phyloP scores from a whole-genome alignment of 2,329 filamentous ascomycete genomes.

The Botrytis fragariae region DNA sequence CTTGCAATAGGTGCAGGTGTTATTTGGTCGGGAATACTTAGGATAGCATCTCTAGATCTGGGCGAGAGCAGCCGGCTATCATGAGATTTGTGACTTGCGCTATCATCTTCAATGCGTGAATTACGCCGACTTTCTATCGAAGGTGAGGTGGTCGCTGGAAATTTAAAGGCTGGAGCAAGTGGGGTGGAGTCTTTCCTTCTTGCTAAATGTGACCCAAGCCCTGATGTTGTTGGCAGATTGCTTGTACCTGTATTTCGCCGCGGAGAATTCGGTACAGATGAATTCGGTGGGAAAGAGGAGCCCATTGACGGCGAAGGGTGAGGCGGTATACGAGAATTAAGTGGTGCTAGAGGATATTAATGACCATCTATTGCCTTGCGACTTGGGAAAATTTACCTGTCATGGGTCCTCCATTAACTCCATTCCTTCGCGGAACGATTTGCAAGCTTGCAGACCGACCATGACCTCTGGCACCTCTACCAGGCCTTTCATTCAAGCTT shows the following conservation, averaged over 20 bases:
- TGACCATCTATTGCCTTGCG: background rate
- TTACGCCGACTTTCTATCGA: slow-evolving; percentile 24
- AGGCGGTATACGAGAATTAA: slow-evolving; percentile 39
- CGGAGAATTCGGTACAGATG: slow-evolving; percentile 13
- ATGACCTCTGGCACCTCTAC: slow-evolving; percentile 63
- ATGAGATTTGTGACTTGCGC: slow-evolving; percentile 17
- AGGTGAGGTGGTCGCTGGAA: slow-evolving; percentile 47
- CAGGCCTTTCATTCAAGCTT: slow-evolving; percentile 42
- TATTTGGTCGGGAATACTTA: slow-evolving; percentile 55
- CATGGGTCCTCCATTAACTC: slow-evolving; percentile 41
- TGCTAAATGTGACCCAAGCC: slow-evolving; percentile 41
- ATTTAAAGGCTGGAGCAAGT: slow-evolving; percentile 53
- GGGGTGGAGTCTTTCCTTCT: slow-evolving; percentile 33
- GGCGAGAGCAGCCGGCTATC: slow-evolving; percentile 32
- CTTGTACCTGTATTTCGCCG: slow-evolving; percentile 31
- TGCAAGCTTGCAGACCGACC: slow-evolving; percentile 79
- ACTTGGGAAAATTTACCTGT: slow-evolving; percentile 39
- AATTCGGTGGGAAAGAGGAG: slow-evolving; percentile 35
- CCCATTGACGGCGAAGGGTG: slow-evolving; percentile 39
- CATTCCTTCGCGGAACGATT: slow-evolving; percentile 55
- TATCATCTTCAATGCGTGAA: slow-evolving; percentile 20
- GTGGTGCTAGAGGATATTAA: slow-evolving; percentile 31
- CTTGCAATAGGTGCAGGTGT: slow-evolving; percentile 55
- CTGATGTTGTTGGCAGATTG: slow-evolving; percentile 43
- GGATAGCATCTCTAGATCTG: slow-evolving; percentile 39